Percentiles rank a stretch among this genome's conserved stretches.
phyloP scores from a whole-genome alignment of 1,284 basidiomycete genomes.

The Ceratobasidium theobromae region DNA sequence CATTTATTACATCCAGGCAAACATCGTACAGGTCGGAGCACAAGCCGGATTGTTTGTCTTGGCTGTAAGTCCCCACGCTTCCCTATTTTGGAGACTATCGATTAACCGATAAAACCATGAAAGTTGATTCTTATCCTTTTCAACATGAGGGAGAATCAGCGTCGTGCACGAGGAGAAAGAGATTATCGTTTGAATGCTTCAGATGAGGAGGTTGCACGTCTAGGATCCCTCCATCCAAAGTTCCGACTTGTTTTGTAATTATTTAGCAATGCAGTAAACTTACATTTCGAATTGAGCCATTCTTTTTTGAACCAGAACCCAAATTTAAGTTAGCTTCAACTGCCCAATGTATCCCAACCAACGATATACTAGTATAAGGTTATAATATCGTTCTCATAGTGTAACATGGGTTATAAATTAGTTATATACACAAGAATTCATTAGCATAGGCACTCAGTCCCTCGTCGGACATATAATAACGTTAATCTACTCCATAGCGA shows the following conservation, averaged over 20 bases:
- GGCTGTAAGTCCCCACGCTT: conserved; percentile 19
- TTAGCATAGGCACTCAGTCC: too few relatives aligned
- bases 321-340: too few relatives aligned
- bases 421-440: too few relatives aligned
- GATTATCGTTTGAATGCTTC: conserved; percentile 36
- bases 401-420: too few relatives aligned
- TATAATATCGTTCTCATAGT: too few relatives aligned
- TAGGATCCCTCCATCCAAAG: conserved; percentile 35
- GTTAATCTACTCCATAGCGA: not conserved
- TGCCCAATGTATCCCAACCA: too few relatives aligned
- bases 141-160: conserved; percentile 36
- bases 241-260: conserved; percentile 35
- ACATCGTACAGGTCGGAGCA: conserved; percentile 36
- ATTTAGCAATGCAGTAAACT: not conserved
- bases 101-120: not conserved
- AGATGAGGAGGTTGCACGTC: conserved; percentile 30
- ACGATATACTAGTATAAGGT: too few relatives aligned
- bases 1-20: conserved; percentile 25
- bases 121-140: conserved; percentile 34
- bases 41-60: conserved; percentile 30
- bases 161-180: conserved; percentile 33
- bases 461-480: too few relatives aligned
- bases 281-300: not conserved
- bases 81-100: not conserved
- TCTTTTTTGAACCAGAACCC: too few relatives aligned